Conservation (phyloP, 176 grass and related monocot species). For the Musa beccarii region DNA sequence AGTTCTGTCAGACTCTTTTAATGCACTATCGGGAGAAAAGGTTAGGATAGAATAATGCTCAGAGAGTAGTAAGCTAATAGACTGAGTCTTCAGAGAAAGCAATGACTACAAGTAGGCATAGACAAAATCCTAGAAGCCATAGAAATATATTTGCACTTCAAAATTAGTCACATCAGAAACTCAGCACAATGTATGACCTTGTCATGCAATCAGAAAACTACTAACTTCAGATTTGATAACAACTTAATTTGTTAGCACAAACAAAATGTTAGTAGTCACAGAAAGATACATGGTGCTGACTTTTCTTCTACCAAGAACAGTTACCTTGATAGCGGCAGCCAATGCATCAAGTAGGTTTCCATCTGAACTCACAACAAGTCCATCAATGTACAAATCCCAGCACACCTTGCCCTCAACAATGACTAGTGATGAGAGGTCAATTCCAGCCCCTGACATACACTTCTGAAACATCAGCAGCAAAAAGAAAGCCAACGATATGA, state of each 20-base stretch:
- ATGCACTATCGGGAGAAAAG: no score
- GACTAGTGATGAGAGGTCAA: constrained; percentile 72
- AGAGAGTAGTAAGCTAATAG: no score
- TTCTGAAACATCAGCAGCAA: constrained; percentile 4
- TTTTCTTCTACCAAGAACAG: not conserved
- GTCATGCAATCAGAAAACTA: not conserved
- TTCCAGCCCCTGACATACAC: constrained; percentile 60
- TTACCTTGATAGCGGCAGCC: constrained; percentile 80
- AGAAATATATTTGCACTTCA: not conserved
- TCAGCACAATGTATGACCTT: not conserved
- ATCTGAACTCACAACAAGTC: constrained; percentile 87
- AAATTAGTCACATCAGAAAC: not conserved
- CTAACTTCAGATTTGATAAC: not conserved
- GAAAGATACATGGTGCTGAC: not conserved
- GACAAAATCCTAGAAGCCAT: not conserved
- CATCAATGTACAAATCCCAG: constrained; percentile 82
- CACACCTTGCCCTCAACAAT: constrained; percentile 83
- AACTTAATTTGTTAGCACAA: not conserved
- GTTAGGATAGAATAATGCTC: no score
- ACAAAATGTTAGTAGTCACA: not conserved
- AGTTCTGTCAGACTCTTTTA: no score
- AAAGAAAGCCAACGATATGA: not conserved
- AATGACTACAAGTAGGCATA: not conserved
- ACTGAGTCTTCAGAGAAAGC: no score
- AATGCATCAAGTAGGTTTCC: constrained; percentile 88